Conservation (phyloP, 2,329 filamentous ascomycete genomes). For the Pseudopithomyces chartarum region DNA sequence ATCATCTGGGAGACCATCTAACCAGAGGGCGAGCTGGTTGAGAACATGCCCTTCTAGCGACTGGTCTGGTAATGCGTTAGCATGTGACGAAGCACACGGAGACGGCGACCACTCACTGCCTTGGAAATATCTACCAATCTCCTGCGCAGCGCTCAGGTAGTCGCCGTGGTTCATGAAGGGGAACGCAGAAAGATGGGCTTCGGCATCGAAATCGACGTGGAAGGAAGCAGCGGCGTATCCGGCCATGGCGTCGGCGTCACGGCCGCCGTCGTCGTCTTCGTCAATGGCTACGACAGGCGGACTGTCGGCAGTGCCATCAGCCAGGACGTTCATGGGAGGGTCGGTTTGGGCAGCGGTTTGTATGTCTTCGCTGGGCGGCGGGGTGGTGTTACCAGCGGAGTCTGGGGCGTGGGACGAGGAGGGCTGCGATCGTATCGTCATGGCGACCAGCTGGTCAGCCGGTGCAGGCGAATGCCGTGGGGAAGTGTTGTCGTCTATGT, state of each 20-base stretch:
- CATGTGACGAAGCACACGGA: not conserved
- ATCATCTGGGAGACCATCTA: conserved; percentile 32
- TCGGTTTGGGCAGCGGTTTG: conserved; percentile 18
- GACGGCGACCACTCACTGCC: conserved; percentile 20
- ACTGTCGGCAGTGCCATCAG: conserved; percentile 23
- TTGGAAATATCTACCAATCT: conserved; percentile 32
- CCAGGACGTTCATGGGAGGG: conserved; percentile 14
- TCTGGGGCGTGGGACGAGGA: conserved; percentile 28
- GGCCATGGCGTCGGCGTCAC: conserved; percentile 37
- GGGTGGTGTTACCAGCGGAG: conserved; percentile 14
- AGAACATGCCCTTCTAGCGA: conserved; percentile 30
- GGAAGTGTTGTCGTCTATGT: conserved; percentile 25
- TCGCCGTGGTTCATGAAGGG: conserved; percentile 29
- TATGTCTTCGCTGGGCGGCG: conserved; percentile 10
- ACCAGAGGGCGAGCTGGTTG: conserved; percentile 31
- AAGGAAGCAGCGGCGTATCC: conserved; percentile 17
- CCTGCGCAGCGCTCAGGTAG: conserved; percentile 25
- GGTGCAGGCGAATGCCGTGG: conserved; percentile 18
- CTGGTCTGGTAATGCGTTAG: conserved; percentile 23
- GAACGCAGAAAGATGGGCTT: conserved; percentile 38
- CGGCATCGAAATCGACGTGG: conserved; percentile 27
- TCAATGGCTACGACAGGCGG: conserved; percentile 47
- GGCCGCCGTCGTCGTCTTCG: conserved; percentile 41
- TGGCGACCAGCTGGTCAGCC: conserved; percentile 40
- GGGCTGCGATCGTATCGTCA: conserved; percentile 46